Base-by-base conservation (phyloP, 371 early-diverging fungal species). In the Mortierella sp. region DNA sequence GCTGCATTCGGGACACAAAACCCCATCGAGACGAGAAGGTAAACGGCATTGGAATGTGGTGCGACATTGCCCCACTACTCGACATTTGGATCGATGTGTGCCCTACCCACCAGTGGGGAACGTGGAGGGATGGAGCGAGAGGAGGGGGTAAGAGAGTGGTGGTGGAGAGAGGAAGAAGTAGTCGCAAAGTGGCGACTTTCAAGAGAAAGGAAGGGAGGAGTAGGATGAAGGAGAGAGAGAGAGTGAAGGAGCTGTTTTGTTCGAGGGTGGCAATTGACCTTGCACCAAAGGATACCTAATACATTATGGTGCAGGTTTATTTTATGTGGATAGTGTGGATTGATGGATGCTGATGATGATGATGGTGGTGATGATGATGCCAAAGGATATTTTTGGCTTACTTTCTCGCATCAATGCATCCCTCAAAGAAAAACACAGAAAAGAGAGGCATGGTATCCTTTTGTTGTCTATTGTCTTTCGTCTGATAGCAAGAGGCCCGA, bases 31-130 rank as follows among this genome's bases (percentile, higher is more conserved):
- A 74, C 43, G 43, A 54, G 38, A n/a, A 29, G 35, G 35, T 35
- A n/a, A 46, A 41, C 4, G 46, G 71, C 70, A 75, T 79, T 79
- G 75, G 79, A 79, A 79, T 79, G 75, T 79, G 63, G 75, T 79
- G 75, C 56, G 24, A 18, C 65, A 32, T 35, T 21, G 18, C 21
- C 5, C 21, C 32, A 38, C 21, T 6, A 21, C 18, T 21, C 21
- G 24, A 35, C n/a, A 46, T n/a, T 54, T 51, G 51, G 21, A 51
- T 21, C 51, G 4, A 21, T 51, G 51, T 51, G 51, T 51, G 51
- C 44, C 35, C 56, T 48, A 41, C 55, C 63, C 56, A 32, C 32
- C 35, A 72, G 5, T 43, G 58, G 27, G 32, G 70, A 32, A 29
- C 29, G 63, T 1, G 16, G 38, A 46, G 75, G 68, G 27, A 65